A percentile compares a stretch with the other conserved stretches of the same genome.
These are phyloP conservation scores for Tricholoma hemisulphureum DNA, from an alignment of 768 basidiomycete species.

Conservation along the genomic window DNA sequence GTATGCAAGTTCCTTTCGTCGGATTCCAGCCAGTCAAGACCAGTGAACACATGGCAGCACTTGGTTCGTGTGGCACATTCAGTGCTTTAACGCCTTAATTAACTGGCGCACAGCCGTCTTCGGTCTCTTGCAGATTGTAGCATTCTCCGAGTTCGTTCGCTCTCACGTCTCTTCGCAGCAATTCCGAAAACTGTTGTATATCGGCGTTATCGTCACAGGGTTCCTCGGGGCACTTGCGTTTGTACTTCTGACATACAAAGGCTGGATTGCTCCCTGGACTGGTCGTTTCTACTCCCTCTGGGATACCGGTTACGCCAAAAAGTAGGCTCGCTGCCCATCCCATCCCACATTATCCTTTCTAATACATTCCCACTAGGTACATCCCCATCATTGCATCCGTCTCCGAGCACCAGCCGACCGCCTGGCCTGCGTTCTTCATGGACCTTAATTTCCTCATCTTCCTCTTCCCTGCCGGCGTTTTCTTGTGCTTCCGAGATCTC, in stretches of 20 bases:
- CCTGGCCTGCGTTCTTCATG: slow-evolving; percentile 99
- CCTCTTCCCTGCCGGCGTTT: slow-evolving; percentile 95
- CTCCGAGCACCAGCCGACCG: slow-evolving; percentile 98
- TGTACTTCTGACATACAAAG: slow-evolving; percentile 82
- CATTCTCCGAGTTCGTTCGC: slow-evolving; percentile 87
- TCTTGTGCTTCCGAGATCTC: slow-evolving; percentile 90
- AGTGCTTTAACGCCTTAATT: background rate
- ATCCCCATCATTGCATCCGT: slow-evolving; percentile 99
- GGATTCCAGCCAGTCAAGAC: slow-evolving; percentile 98
- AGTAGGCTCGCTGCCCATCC: slow-evolving; percentile 47
- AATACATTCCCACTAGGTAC: slow-evolving; percentile 48
- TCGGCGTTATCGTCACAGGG: slow-evolving; percentile 67
- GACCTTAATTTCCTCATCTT: slow-evolving; percentile 97
- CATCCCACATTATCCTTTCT: slow-evolving; percentile 3
- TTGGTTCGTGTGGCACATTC: slow-evolving; percentile 53
- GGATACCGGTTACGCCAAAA: slow-evolving; percentile 99
- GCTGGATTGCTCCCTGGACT: slow-evolving; percentile 99
- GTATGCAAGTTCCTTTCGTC: slow-evolving; percentile 99
- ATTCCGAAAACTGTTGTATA: slow-evolving; percentile 79
- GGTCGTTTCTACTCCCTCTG: slow-evolving; percentile 98
- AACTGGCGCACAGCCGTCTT: slow-evolving; percentile 68
- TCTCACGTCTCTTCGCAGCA: slow-evolving; percentile 89
- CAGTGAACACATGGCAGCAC: slow-evolving; percentile 97
- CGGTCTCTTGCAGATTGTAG: slow-evolving; percentile 92
- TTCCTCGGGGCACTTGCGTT: slow-evolving; percentile 71